Evolutionary conservation across 1,284 basidiomycete species (phyloP).

Genomic region (Omphalotus olearius): DNA sequence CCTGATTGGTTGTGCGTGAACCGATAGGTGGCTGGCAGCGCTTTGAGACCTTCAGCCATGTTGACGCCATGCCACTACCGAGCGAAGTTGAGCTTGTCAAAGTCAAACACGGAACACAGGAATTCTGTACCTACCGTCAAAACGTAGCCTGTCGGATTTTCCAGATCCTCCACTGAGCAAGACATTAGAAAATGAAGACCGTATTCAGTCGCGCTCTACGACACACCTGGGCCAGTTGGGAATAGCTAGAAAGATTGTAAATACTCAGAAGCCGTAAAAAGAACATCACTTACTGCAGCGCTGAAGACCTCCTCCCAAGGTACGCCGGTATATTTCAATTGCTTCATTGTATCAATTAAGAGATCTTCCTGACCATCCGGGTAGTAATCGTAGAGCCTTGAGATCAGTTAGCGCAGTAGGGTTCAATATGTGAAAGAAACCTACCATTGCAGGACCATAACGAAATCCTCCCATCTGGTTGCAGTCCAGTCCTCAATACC

Average conservation of each 20-base stretch:
- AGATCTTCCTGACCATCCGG: slow-evolving; percentile 46
- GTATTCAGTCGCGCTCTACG: neutral
- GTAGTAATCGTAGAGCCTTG: slow-evolving; percentile 50
- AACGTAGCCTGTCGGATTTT: slow-evolving; percentile 29
- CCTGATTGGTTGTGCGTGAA: slow-evolving; percentile 56
- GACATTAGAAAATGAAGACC: slow-evolving; percentile 20
- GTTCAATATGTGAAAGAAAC: slow-evolving; percentile 7
- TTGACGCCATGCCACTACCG: slow-evolving; percentile 53
- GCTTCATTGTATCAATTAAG: slow-evolving; percentile 51
- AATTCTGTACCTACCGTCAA: neutral
- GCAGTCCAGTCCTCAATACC: slow-evolving; percentile 50
- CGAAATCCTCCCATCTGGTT: slow-evolving; percentile 58
- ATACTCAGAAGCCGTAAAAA: neutral
- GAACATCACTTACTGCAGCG: slow-evolving; percentile 22
- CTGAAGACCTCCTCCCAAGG: slow-evolving; percentile 42
- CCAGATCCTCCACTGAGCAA: slow-evolving; percentile 9
- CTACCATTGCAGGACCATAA: slow-evolving; percentile 51
- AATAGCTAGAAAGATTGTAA: slow-evolving; percentile 4
- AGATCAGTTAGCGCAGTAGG: neutral
- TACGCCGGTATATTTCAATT: slow-evolving; percentile 49
- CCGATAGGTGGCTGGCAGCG: slow-evolving; percentile 48
- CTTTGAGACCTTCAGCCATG: slow-evolving; percentile 56
- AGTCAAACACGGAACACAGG: neutral
- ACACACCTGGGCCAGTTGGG: slow-evolving; percentile 15
- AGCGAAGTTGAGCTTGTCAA: neutral